phyloP scores from a whole-genome alignment of 2,329 filamentous ascomycete genomes.

The Phaeoacremonium minimum region DNA sequence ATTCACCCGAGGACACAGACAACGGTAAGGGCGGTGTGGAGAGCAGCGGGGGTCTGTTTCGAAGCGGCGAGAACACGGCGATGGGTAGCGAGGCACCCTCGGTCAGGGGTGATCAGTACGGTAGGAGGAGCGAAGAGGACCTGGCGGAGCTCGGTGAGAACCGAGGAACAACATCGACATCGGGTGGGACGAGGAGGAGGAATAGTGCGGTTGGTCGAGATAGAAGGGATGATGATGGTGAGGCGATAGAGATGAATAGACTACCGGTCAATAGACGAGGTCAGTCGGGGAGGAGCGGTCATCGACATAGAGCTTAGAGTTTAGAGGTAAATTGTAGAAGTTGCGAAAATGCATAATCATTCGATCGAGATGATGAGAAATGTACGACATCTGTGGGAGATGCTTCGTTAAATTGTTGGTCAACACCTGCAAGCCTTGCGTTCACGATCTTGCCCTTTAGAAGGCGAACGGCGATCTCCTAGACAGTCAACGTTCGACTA shows the following conservation, averaged over 20 bases:
- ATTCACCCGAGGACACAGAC: constrained; percentile 3
- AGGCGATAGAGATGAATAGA: constrained; percentile 19
- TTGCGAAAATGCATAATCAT: too few relatives aligned
- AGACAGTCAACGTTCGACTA: too few relatives aligned
- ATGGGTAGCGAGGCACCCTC: constrained; percentile 2
- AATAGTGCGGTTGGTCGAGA: constrained; percentile 9
- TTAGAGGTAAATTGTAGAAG: too few relatives aligned
- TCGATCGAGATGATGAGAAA: too few relatives aligned
- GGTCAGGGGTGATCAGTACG: constrained; percentile 2
- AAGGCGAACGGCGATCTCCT: too few relatives aligned
- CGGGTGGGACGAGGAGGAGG: constrained; percentile 8
- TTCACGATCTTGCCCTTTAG: too few relatives aligned
- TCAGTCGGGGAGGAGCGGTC: too few relatives aligned
- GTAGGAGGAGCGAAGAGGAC: constrained; percentile 23
- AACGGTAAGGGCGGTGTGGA: constrained; percentile 1
- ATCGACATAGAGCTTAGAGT: too few relatives aligned
- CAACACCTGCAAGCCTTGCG: too few relatives aligned
- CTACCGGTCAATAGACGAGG: constrained; percentile 16
- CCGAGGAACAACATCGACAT: constrained; percentile 5
- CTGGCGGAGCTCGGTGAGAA: constrained; percentile 30
- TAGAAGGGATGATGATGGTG: constrained; percentile 9
- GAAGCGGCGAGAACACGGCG: constrained; percentile 7
- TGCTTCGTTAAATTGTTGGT: too few relatives aligned
- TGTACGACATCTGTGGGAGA: too few relatives aligned
- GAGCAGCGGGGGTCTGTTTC: constrained; percentile 5